Evolutionary conservation across 345 rosid genomes (phyloP).

Genomic region (Salix purpurea): DNA sequence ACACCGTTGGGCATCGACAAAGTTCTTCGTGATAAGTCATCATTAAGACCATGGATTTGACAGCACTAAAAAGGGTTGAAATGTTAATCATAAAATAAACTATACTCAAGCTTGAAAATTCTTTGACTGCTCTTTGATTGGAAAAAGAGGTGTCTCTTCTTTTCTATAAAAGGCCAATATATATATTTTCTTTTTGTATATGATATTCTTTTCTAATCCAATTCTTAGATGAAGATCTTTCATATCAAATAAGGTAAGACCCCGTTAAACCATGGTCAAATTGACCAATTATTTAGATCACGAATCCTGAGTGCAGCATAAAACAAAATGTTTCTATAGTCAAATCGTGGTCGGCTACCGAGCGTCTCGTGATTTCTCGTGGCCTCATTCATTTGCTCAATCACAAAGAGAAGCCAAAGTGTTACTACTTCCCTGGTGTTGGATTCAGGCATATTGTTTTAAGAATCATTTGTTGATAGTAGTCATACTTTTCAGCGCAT

Average conservation of each 20-base stretch:
- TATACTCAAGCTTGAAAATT: constrained; percentile 28
- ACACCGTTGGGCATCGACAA: not conserved
- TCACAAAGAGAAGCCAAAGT: not conserved
- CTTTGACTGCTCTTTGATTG: constrained; percentile 36
- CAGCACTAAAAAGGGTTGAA: constrained; percentile 33
- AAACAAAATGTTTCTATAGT: not conserved
- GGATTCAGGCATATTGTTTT: not conserved
- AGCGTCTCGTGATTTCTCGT: not conserved
- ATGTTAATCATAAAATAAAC: not conserved
- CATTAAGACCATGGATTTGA: constrained; percentile 35
- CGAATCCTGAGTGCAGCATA: constrained; percentile 3
- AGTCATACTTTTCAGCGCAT: not conserved
- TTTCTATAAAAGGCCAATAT: not conserved
- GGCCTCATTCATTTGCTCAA: constrained; percentile 9
- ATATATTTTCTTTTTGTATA: not conserved
- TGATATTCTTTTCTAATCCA: not conserved
- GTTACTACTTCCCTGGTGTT: constrained; percentile 1
- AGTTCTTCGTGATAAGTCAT: constrained; percentile 8
- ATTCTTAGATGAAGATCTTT: not conserved
- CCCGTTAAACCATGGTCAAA: not conserved
- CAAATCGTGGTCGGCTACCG: constrained; percentile 15
- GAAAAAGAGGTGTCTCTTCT: constrained; percentile 3
- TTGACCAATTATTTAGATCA: not conserved
- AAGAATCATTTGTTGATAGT: not conserved
- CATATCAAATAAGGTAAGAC: not conserved